Conservation (phyloP, 2,329 filamentous ascomycete genomes). For the Penicillium sp. region DNA sequence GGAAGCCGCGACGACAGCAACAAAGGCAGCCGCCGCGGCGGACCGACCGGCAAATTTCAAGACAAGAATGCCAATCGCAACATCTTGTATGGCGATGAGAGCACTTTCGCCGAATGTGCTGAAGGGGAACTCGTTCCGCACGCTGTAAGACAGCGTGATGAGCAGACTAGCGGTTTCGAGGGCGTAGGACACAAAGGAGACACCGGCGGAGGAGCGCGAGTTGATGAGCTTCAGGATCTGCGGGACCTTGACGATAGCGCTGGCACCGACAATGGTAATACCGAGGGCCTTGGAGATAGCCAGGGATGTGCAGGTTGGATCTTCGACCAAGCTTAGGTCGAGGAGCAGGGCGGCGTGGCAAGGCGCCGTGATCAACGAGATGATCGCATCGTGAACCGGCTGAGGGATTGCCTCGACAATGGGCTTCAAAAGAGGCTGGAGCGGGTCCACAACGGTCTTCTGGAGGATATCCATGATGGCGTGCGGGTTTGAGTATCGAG, state of each 20-base stretch:
- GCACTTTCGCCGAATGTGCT: conserved; percentile 96
- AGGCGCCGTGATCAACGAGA: conserved; percentile 77
- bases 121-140: conserved; percentile 90
- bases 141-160: conserved; percentile 90
- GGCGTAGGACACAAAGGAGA: conserved; percentile 88
- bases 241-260: conserved; percentile 91
- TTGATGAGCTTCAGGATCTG: conserved; percentile 91
- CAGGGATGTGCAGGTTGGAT: conserved; percentile 82
- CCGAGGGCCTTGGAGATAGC: conserved; percentile 91
- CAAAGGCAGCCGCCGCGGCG: conserved; percentile 73
- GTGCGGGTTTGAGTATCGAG: background rate
- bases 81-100: conserved; percentile 89
- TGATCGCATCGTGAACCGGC: conserved; percentile 74
- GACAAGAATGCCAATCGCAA: conserved; percentile 85
- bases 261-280: conserved; percentile 89
- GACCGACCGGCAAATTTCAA: conserved; percentile 78
- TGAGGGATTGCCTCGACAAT: conserved; percentile 75
- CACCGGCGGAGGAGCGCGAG: conserved; percentile 79
- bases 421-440: conserved; percentile 63
- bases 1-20: conserved; percentile 74
- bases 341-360: conserved; percentile 90
- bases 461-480: conserved; percentile 51
- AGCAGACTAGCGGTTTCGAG: conserved; percentile 89
- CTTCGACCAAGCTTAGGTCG: conserved; percentile 75
- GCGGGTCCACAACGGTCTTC: conserved; percentile 48